These are phyloP conservation scores for Gonapodya prolifera DNA, from an alignment of 192 early-diverging fungal species.

Conservation along the genomic window DNA sequence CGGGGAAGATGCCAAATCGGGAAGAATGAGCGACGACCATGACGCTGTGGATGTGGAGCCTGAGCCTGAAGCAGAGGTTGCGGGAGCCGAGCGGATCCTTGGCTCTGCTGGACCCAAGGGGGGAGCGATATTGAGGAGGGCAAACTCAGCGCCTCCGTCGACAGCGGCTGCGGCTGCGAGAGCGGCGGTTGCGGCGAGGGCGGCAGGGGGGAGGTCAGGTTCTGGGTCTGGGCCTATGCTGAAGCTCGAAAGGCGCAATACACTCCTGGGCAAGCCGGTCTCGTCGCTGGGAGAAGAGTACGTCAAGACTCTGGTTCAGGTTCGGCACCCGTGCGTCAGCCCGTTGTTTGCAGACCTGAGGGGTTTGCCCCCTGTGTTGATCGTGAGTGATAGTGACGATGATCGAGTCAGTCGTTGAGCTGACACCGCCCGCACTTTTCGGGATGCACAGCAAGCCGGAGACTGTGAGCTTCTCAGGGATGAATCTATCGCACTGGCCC, in stretches of 20 bases:
- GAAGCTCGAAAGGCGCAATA: background rate
- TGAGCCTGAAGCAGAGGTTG: too few species aligned
- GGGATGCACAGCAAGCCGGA: background rate
- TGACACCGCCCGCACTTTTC: too few species aligned
- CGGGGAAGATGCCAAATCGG: too few species aligned
- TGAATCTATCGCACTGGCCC: background rate
- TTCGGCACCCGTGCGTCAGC: background rate
- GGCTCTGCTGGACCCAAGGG: too few species aligned
- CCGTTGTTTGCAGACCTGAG: background rate
- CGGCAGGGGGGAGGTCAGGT: background rate
- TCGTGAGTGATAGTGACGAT: background rate
- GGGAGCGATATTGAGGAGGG: background rate
- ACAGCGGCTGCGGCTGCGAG: too few species aligned
- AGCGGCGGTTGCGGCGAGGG: too few species aligned
- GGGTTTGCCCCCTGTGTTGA: background rate
- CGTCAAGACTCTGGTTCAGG: background rate
- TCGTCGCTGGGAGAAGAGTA: background rate
- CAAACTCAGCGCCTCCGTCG: too few species aligned
- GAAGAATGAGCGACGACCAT: too few species aligned
- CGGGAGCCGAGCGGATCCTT: too few species aligned
- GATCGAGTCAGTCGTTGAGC: background rate
- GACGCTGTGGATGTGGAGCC: too few species aligned
- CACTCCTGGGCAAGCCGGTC: background rate
- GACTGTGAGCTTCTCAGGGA: slow-evolving; percentile 1
- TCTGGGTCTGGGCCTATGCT: background rate